These are phyloP conservation scores for Coffea canephora DNA, from an alignment of 257 asterid species.

Conservation along the genomic window DNA sequence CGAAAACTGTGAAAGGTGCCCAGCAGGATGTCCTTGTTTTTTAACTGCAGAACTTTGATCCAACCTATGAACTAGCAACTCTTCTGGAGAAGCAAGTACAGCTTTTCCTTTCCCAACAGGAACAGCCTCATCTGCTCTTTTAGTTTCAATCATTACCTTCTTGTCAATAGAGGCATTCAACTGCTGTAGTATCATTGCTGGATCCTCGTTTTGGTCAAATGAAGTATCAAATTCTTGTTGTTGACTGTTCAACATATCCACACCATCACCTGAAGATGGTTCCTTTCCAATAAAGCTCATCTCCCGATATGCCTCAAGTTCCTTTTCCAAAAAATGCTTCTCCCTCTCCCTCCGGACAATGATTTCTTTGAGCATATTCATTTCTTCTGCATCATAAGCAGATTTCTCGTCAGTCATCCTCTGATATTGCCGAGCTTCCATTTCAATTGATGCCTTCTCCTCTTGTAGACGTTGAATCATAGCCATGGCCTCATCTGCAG, in stretches of 20 bases:
- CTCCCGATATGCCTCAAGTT: slow-evolving; percentile 65
- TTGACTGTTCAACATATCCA: slow-evolving; percentile 19
- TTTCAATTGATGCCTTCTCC: slow-evolving; percentile 79
- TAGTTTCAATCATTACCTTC: slow-evolving; percentile 26
- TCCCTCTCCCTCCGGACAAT: slow-evolving; percentile 71
- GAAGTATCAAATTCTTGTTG: slow-evolving; percentile 13
- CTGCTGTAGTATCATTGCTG: slow-evolving; percentile 33
- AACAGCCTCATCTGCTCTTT: slow-evolving; percentile 15
- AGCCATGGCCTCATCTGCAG: too few species aligned
- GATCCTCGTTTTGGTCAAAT: slow-evolving; percentile 48
- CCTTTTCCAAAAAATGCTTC: slow-evolving; percentile 70
- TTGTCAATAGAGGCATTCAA: slow-evolving; percentile 41
- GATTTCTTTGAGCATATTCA: slow-evolving; percentile 76
- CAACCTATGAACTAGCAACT: slow-evolving; percentile 17
- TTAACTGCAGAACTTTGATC: slow-evolving; percentile 19
- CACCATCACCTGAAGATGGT: slow-evolving; percentile 21
- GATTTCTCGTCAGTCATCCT: slow-evolving; percentile 81
- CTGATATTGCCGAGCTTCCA: slow-evolving; percentile 89
- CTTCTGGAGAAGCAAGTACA: slow-evolving; percentile 19
- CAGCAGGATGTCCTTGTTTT: slow-evolving; percentile 25
- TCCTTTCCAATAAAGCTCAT: slow-evolving; percentile 37
- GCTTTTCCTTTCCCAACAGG: slow-evolving; percentile 9
- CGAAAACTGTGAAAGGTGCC: too few species aligned
- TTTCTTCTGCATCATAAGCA: slow-evolving; percentile 82
- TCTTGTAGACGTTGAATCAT: slow-evolving; percentile 84